Conservation (phyloP, 1,284 basidiomycete species). For the Ceratobasidium sp. region DNA sequence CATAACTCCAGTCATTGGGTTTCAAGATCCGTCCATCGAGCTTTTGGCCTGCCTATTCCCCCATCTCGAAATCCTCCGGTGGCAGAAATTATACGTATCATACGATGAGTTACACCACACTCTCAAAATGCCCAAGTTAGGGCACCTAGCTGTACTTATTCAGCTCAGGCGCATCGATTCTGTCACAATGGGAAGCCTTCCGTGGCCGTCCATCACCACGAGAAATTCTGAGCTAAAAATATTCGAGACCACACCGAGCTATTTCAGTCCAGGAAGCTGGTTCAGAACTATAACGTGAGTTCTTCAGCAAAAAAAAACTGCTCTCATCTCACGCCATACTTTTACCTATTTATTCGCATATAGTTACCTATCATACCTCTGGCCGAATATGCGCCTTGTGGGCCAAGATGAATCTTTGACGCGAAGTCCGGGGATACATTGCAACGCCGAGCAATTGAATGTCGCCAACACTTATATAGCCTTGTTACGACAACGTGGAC, state of each 20-base stretch:
- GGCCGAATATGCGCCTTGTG: background rate
- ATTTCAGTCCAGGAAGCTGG: background rate
- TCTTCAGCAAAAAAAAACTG: background rate
- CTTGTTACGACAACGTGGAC: background rate
- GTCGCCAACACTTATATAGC: background rate
- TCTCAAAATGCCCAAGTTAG: background rate
- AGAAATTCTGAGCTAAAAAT: background rate
- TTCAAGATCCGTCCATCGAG: background rate
- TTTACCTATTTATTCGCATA: background rate
- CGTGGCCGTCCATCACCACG: background rate
- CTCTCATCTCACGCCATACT: background rate
- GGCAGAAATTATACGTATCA: background rate
- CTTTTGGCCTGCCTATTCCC: background rate
- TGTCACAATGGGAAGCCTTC: background rate
- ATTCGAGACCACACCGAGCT: background rate
- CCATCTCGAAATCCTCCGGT: background rate
- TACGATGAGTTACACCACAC: background rate
- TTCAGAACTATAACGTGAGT: slow-evolving; percentile 5
- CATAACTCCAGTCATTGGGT: background rate
- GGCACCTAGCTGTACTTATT: background rate
- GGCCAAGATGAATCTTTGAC: too few relatives aligned
- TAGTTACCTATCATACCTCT: background rate
- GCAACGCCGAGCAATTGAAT: background rate
- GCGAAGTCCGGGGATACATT: too few relatives aligned
- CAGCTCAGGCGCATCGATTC: background rate